Evolutionary conservation across 2,329 filamentous ascomycete species (phyloP), one percentile per base, ranked within the genome.

Genomic region (Ophiostoma triangulosporum): DNA sequence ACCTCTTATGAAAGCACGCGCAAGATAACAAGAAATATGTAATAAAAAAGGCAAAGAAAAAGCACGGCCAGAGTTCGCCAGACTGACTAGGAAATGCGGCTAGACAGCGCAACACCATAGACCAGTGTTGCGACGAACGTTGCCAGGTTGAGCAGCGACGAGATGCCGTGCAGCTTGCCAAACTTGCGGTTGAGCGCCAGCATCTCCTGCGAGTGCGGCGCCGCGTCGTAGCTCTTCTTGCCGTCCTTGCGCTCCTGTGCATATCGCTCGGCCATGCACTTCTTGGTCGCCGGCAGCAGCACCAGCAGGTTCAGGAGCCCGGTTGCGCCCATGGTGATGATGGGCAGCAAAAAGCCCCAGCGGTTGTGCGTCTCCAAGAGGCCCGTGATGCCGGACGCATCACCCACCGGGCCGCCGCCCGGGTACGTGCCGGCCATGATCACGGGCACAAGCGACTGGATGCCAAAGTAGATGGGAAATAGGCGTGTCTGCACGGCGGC

Each of bases 191-290:
- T 95, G 61, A 95, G 68, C 8, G 73, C 74, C 60, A 80, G 68
- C 90, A 97, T 96, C 70, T 91, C 87, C 60, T 83, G 75, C 5
- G 86, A 93, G 63, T 95, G 87, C 36, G 88, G 86, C 1, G 82
- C 77, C 51, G 78, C 71, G 59, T 95, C 88, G 63, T 85, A 86
- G 67, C 83, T 87, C 65, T 85, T 86, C 76, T 95, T 96, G 53
- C 88, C 88, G 65, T 96, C 91, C 62, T 84, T 81, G 57, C 84
- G 88, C 73, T 91, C 90, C 73, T 95, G 91, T 49, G 83, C 77
- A 62, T 86, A 86, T 63, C 89, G 75, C 67, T 86, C 73, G 59
- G 74, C 77, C 78, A 94, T 95, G 31, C 84, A 73, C 60, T 80
- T 77, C 33, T 80, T 83, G 1, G 89, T 93, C 59, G 80, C 73